Evolutionary conservation across 345 rosid species (phyloP).

Genomic region (Dipteronia sinensis): DNA sequence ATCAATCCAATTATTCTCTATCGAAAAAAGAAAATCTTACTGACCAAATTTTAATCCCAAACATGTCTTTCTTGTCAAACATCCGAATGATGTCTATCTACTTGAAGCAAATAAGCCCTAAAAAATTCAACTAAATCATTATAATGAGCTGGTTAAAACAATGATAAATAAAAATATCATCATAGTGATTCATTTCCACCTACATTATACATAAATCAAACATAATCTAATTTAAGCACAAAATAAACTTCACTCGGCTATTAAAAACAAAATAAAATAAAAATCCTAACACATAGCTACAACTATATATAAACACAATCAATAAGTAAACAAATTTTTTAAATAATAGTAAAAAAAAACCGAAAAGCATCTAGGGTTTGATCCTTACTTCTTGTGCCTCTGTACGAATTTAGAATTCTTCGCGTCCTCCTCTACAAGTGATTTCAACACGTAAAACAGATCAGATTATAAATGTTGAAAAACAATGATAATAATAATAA

Average conservation of each 20-base stretch:
- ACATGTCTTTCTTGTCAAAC: neutral
- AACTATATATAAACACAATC: neutral
- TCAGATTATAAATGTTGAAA: neutral
- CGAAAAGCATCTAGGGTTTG: neutral
- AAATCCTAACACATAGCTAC: neutral
- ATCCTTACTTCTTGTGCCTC: slow-evolving; percentile 12
- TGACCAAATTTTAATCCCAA: neutral
- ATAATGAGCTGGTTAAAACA: neutral
- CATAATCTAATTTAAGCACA: neutral
- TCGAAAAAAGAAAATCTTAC: too few relatives aligned
- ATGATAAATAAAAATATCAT: neutral
- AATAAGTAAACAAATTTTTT: neutral
- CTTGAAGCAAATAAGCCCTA: neutral
- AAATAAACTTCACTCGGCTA: neutral
- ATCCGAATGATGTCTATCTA: neutral
- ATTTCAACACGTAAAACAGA: neutral
- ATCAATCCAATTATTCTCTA: too few relatives aligned
- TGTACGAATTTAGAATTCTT: slow-evolving; percentile 20
- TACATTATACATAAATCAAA: neutral
- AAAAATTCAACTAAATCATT: neutral
- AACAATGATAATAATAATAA: neutral
- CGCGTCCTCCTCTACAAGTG: slow-evolving; percentile 14
- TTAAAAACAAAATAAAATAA: too few relatives aligned
- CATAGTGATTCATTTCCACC: neutral
- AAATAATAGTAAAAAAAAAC: neutral